Base-by-base conservation (phyloP, 2,329 filamentous ascomycete species). In the Aspergillus sojae region DNA sequence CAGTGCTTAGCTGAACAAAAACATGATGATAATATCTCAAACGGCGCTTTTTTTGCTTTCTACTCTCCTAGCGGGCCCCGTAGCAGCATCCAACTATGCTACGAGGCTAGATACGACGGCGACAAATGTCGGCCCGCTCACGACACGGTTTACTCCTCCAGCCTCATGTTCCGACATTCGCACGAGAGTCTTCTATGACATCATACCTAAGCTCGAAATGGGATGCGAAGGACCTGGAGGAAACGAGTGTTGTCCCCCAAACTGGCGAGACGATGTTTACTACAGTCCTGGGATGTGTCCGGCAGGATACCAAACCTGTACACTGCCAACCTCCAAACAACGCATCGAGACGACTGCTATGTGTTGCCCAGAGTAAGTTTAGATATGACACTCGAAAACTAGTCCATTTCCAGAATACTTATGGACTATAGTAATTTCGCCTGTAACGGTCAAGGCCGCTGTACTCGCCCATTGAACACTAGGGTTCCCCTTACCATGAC, bases 241-340 rank as follows among this genome's bases (percentile, higher is more conserved):
- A 2, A 45, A 60, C 4, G 65, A 68, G 9, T 67, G 66, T 30
- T 66, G 61, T 23, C 65, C 65, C 4, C 46, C 57, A 4, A 48
- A 56, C 6, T 68, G 66, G 66, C 39, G 54, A 4, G 43, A 11
- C 2, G 52, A 52, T 26, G 58, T 62, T 12, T 68, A 68, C 46
- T 68, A 65, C 32, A 68, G 65, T 54, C 66, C 65, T 4, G 66
- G 65, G 3, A 46, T 50, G 46, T 68, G 66, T 45, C 66, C 65
- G 5, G 54, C 62, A 3, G 61, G 59, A 4, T 68, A 67, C 28
- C 60, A 62, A 16, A 52, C 59, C 11, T 67, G 55, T 36, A 58
- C 65, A 2, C 41, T 68, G n/a, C 62, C 63, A 3, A 68, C 64
- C 3, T 53, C 57, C 5, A 62, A 58, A 30, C 66, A 65, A 48